A percentile compares a stretch with the other conserved stretches of the same genome.
phyloP scores from a whole-genome alignment of 2,329 filamentous ascomycete genomes.

The Colletotrichum spaethianum region DNA sequence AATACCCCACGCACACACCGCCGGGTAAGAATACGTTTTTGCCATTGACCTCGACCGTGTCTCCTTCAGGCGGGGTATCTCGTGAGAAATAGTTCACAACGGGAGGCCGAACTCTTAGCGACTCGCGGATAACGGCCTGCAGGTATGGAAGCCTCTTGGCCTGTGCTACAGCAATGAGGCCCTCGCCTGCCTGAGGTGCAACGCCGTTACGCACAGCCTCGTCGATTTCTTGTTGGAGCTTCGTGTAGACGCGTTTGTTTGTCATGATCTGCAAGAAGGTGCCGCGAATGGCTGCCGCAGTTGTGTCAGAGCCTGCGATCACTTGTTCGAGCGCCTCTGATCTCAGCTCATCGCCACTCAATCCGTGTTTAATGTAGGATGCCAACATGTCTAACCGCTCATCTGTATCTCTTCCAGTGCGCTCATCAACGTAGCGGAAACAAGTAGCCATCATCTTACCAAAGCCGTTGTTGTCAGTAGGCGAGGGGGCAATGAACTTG shows the following conservation, averaged over 20 bases:
- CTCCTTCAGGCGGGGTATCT: constrained; percentile 44
- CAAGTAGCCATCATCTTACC: constrained; percentile 52
- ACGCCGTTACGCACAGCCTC: constrained; percentile 39
- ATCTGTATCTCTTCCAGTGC: constrained; percentile 43
- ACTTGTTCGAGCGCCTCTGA: constrained; percentile 50
- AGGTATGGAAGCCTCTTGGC: constrained; percentile 54
- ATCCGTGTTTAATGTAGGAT: constrained; percentile 48
- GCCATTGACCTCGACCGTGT: constrained; percentile 36
- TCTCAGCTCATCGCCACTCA: constrained; percentile 46
- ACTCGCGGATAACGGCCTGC: constrained; percentile 55
- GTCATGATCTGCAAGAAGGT: constrained; percentile 63
- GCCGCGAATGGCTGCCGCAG: constrained; percentile 63
- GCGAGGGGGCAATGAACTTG: constrained; percentile 46
- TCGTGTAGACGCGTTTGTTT: constrained; percentile 57
- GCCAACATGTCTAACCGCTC: constrained; percentile 49
- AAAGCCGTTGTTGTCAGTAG: constrained; percentile 50
- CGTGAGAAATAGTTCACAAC: constrained; percentile 45
- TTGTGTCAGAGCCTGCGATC: constrained; percentile 69
- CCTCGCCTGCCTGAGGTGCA: constrained; percentile 44
- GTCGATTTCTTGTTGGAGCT: constrained; percentile 61
- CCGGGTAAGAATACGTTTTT: constrained; percentile 59
- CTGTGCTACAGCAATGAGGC: constrained; percentile 45
- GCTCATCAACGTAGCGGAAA: constrained; percentile 48
- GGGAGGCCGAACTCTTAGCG: constrained; percentile 48
- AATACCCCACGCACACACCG: constrained; percentile 72